Evolutionary conservation across 768 basidiomycete species (phyloP), one percentile per base, ranked within the genome.

Genomic region (Hericium rajendrae): DNA sequence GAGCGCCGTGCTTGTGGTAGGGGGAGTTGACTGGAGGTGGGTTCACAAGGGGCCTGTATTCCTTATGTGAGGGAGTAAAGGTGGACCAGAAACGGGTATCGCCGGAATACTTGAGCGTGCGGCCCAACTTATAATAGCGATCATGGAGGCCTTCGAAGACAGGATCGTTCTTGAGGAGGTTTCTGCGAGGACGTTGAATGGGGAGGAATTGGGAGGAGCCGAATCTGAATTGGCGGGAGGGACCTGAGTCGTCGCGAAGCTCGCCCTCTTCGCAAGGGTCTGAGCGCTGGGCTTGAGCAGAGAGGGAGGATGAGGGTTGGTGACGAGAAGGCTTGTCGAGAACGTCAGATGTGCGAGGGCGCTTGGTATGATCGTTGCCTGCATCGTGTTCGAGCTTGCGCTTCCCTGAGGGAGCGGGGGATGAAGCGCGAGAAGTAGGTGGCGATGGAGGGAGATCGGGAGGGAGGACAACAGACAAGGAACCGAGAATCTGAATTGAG

Each of bases 31-130:
- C 76, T 5, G 78, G 74, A 6, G 87, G 86, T 2, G 89, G 86
- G 61, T 80, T 75, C 4, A 74, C 69, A 12, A 90, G 73, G 6
- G 86, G 79, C 16, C 78, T 76, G 68, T 82, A 86, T 63, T 85
- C 82, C 65, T 78, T 79, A 70, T 84, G 80, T 2, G 77, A 75
- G 4, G 82, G 74, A 26, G 83, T 78, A 65, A 81, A 88, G 39
- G 85, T 83, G 16, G 88, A 86, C 80, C 81, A 83, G 64, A 88
- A 83, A 39, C 89, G 84, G 48, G 83, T 80, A 66, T 90, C 86
- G 24, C 89, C 88, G 1, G 89, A 90, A 67, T 88, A 90, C 71
- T 93, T 91, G 67, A 93, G 85, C 62, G 77, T 73, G 57, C 88
- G 83, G 20, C 86, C 91, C 18, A 79, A 78, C 3, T 70, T 71